Evolutionary conservation across 352 stramenopile genomes (phyloP).

Genomic region (Phytophthora fragariae): DNA sequence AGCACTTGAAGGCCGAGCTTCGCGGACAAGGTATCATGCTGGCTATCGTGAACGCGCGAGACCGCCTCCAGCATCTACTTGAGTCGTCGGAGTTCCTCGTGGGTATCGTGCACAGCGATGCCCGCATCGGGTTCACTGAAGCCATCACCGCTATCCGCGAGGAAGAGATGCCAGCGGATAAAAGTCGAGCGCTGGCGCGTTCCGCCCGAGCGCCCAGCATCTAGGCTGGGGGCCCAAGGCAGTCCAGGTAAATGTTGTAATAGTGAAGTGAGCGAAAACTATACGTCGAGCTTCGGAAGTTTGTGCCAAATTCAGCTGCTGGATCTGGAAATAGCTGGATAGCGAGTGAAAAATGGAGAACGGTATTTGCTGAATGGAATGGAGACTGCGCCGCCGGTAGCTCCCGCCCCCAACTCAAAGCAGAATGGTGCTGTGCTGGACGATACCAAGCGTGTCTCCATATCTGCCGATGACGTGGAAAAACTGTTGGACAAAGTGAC

Average conservation of each 20-base stretch:
- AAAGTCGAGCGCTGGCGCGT: slow-evolving; percentile 29
- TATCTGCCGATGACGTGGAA: slow-evolving; percentile 17
- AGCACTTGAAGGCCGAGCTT: slow-evolving; percentile 74
- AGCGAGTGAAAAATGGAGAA: not conserved
- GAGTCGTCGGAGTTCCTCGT: slow-evolving; percentile 71
- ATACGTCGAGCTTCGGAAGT: slow-evolving; percentile 1
- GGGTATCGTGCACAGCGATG: slow-evolving; percentile 66
- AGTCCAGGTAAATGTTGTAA: slow-evolving; percentile 15
- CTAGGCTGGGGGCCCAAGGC: slow-evolving; percentile 11
- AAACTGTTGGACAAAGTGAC: slow-evolving; percentile 13
- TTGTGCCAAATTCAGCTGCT: not conserved
- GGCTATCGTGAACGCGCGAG: slow-evolving; percentile 80
- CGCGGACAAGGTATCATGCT: slow-evolving; percentile 64
- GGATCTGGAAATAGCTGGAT: slow-evolving; percentile 9
- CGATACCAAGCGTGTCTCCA: slow-evolving; percentile 2
- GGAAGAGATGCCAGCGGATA: slow-evolving; percentile 30
- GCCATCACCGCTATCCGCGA: slow-evolving; percentile 71
- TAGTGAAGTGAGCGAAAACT: slow-evolving; percentile 30
- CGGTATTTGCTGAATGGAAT: not conserved
- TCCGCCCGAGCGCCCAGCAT: slow-evolving; percentile 33
- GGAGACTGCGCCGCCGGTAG: not conserved
- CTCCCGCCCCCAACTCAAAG: not conserved
- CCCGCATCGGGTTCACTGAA: slow-evolving; percentile 68
- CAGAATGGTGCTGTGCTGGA: not conserved
- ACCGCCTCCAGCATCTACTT: slow-evolving; percentile 70